These are phyloP conservation scores for Globisporangium barbulae DNA, from an alignment of 352 stramenopile genomes.

Conservation along the genomic window DNA sequence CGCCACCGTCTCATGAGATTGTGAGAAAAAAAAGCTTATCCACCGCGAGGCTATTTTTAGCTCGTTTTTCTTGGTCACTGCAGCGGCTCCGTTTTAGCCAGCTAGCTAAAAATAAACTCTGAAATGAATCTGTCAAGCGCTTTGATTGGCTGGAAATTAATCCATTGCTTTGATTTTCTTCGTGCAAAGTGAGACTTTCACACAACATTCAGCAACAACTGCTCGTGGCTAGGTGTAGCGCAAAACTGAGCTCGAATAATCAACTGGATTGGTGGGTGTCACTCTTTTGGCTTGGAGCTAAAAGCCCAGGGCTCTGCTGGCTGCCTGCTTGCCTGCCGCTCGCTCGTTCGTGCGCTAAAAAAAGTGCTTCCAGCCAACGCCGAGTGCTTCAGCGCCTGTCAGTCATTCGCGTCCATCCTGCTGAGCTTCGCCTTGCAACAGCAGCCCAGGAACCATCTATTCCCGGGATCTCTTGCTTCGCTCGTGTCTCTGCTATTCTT, in stretches of 20 bases:
- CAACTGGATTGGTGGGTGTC: constrained; percentile 9
- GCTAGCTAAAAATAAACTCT: neutral
- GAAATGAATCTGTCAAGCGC: neutral
- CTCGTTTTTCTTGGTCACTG: neutral
- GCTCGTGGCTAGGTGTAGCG: too few relatives aligned
- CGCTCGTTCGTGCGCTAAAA: neutral
- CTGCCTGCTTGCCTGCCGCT: neutral
- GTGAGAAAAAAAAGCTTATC: too few relatives aligned
- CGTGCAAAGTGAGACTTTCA: too few relatives aligned
- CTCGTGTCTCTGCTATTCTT: constrained; percentile 7
- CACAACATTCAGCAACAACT: too few relatives aligned
- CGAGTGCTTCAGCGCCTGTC: neutral
- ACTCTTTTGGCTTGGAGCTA: neutral
- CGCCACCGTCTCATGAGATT: neutral
- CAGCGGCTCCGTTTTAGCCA: neutral
- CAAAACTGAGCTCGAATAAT: too few relatives aligned
- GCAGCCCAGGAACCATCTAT: neutral
- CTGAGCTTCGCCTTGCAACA: neutral
- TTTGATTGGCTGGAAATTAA: too few relatives aligned
- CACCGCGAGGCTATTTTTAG: neutral
- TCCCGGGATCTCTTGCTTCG: neutral
- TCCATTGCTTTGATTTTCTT: too few relatives aligned
- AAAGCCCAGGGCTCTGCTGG: neutral
- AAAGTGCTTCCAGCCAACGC: neutral
- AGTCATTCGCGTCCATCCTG: neutral